These are phyloP conservation scores for Wickerhamomyces hampshirensis DNA, from an alignment of 805 yeast species.

Conservation along the genomic window DNA sequence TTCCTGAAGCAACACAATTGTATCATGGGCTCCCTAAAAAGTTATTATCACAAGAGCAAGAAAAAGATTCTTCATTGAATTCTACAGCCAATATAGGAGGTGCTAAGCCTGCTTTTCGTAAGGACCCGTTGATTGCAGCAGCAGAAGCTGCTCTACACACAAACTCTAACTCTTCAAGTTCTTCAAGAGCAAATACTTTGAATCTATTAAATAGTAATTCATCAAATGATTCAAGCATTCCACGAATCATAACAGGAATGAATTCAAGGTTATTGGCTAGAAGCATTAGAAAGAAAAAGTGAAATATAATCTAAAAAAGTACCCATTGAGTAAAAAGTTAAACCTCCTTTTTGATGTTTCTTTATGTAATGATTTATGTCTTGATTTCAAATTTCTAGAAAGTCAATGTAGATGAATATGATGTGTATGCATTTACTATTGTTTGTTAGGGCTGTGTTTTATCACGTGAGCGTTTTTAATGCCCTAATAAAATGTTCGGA, in stretches of 20 bases:
- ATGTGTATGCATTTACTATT: no score
- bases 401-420: no score
- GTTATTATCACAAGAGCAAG: background rate
- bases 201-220: background rate
- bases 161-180: constrained; percentile 1
- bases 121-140: constrained; percentile 20
- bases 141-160: constrained; percentile 21
- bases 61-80: no score
- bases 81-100: no score
- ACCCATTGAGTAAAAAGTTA: background rate
- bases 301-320: no score
- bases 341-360: background rate
- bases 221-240: constrained; percentile 6
- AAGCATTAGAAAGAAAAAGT: constrained; percentile 31
- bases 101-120: constrained; percentile 1
- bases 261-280: constrained; percentile 60
- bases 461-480: no score
- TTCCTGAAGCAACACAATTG: constrained; percentile 27
- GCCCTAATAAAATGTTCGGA: no score
- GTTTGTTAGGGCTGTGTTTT: no score
- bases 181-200: background rate
- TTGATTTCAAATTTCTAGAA: no score
- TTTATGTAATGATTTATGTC: no score
- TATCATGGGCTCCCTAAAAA: constrained; percentile 30
- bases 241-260: constrained; percentile 43